Percentiles rank a stretch among this genome's conserved stretches.
Conservation (phyloP, 768 basidiomycete species). For the Lentinula sp. region DNA sequence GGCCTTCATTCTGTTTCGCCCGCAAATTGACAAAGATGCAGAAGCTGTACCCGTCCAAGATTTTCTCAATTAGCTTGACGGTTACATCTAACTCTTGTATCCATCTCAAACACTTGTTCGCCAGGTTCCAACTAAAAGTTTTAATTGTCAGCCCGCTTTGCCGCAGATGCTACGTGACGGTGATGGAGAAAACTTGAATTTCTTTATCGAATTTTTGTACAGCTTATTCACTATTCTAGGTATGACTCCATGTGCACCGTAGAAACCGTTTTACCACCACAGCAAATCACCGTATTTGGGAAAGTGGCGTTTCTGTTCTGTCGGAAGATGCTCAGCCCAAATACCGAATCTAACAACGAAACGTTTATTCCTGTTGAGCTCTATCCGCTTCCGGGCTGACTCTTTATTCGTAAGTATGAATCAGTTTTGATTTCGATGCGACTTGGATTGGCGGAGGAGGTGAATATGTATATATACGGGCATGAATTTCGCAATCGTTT, state of each 20-base stretch:
- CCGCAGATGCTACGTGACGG: neutral
- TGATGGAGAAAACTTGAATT: neutral
- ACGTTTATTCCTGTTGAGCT: conserved; percentile 4
- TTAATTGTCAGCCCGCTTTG: no score
- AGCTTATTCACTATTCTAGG: neutral
- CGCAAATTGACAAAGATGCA: neutral
- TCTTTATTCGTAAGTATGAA: neutral
- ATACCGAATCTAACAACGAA: neutral
- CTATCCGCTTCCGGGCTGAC: conserved; percentile 3
- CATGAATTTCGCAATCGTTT: neutral
- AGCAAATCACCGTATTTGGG: neutral
- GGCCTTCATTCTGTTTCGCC: neutral
- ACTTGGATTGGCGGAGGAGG: neutral
- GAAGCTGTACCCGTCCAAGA: conserved; percentile 1
- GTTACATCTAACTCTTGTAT: neutral
- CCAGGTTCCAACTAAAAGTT: neutral
- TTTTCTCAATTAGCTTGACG: neutral
- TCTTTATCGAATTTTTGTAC: neutral
- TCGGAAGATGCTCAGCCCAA: conserved; percentile 4
- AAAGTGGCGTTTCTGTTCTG: neutral
- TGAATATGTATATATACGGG: conserved; percentile 2
- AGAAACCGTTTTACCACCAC: neutral
- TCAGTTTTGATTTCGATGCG: neutral
- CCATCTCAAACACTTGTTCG: conserved; percentile 1
- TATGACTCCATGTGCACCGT: neutral